A percentile compares a stretch with the other conserved stretches of the same genome.
These are phyloP conservation scores for Aspergillus fijiensis DNA, from an alignment of 2,329 filamentous ascomycete genomes.

Conservation along the genomic window DNA sequence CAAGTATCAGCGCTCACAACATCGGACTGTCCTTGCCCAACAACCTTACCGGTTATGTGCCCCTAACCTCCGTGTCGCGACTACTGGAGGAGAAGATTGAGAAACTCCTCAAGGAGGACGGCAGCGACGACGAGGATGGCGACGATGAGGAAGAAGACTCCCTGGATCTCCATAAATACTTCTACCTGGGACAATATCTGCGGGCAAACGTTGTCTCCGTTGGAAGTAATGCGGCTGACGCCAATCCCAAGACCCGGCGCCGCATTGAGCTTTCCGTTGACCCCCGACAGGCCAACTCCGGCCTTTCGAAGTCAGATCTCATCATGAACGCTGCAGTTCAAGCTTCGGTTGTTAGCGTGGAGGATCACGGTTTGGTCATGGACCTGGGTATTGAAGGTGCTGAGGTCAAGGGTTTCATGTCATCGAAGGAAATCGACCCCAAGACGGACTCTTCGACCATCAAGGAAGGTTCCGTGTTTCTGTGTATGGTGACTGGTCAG, in stretches of 20 bases:
- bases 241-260: constrained; percentile 67
- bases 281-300: constrained; percentile 74
- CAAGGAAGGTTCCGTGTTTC: constrained; percentile 78
- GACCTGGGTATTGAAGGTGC: constrained; percentile 73
- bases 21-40: constrained; percentile 84
- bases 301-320: constrained; percentile 70
- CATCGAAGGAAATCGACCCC: constrained; percentile 75
- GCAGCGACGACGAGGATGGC: constrained; percentile 54
- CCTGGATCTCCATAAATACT: constrained; percentile 72
- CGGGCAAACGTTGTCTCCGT: constrained; percentile 81
- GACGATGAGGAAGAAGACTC: constrained; percentile 49
- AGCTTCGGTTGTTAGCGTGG: constrained; percentile 84
- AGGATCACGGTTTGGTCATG: constrained; percentile 95
- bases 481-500: constrained; percentile 77
- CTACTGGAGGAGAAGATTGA: constrained; percentile 74
- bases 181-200: constrained; percentile 82
- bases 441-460: constrained; percentile 65
- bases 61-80: constrained; percentile 88
- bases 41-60: constrained; percentile 84
- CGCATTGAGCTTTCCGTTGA: constrained; percentile 85
- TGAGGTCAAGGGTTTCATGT: constrained; percentile 76
- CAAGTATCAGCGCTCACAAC: constrained; percentile 75
- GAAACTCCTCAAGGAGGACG: constrained; percentile 59
- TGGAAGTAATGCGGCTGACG: constrained; percentile 52
- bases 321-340: constrained; percentile 77